phyloP scores from a whole-genome alignment of 805 yeast genomes.

The Metschnikowia borealis region DNA sequence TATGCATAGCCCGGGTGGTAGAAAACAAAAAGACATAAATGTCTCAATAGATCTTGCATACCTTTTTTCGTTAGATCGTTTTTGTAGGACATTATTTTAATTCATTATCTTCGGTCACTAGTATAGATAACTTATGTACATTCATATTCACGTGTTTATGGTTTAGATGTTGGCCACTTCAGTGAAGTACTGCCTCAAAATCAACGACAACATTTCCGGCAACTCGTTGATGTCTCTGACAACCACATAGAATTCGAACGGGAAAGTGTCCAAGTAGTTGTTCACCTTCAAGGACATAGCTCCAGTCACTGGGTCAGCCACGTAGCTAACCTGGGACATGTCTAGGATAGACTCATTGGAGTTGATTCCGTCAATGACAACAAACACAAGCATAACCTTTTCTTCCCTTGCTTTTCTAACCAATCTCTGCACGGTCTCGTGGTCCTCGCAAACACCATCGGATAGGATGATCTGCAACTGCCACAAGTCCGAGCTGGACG shows the following conservation, averaged over 20 bases:
- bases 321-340: constrained; percentile 88
- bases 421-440: constrained; percentile 71
- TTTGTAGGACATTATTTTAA: no score
- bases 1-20: constrained; percentile 45
- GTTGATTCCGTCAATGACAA: constrained; percentile 84
- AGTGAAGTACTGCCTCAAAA: constrained; percentile 86
- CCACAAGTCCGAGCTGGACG: constrained; percentile 67
- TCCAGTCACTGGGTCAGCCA: constrained; percentile 61
- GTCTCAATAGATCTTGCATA: not conserved
- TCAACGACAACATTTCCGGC: constrained; percentile 86
- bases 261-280: constrained; percentile 87
- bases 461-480: constrained; percentile 88
- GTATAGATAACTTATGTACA: no score
- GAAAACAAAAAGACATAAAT: constrained; percentile 6
- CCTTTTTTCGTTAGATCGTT: no score
- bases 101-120: not conserved
- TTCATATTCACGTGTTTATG: no score
- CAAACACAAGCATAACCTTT: constrained; percentile 91
- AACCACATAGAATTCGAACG: constrained; percentile 94
- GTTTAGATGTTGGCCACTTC: constrained; percentile 40
- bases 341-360: constrained; percentile 85
- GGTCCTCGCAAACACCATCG: constrained; percentile 98
- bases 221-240: constrained; percentile 84
- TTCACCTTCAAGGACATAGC: constrained; percentile 69
- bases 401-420: constrained; percentile 92